Conservation (phyloP, 495 filamentous ascomycete species). For the Trichocladium uniseriatum region DNA sequence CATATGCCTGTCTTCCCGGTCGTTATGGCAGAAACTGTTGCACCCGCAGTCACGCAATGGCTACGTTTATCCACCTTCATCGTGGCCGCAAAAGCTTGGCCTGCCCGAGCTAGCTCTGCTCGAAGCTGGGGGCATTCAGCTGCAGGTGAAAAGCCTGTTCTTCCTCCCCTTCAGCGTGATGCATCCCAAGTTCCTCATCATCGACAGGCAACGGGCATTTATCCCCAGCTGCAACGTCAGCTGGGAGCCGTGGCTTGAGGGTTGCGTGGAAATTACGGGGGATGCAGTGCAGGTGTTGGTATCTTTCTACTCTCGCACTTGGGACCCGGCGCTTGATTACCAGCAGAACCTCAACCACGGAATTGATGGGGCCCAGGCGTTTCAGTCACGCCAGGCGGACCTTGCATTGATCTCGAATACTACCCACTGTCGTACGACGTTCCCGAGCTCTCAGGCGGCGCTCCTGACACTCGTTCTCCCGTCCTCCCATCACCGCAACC, state of each 20-base stretch:
- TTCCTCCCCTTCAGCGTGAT: slow-evolving; percentile 65
- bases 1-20: slow-evolving; percentile 54
- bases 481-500: slow-evolving; percentile 58
- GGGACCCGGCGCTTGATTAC: slow-evolving; percentile 29
- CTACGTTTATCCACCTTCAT: slow-evolving; percentile 44
- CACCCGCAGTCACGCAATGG: slow-evolving; percentile 50
- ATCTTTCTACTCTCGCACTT: slow-evolving; percentile 51
- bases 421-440: slow-evolving; percentile 6
- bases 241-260: slow-evolving; percentile 69
- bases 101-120: slow-evolving; percentile 47
- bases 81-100: slow-evolving; percentile 49
- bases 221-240: slow-evolving; percentile 67
- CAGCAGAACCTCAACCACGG: background rate
- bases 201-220: slow-evolving; percentile 52
- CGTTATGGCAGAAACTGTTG: slow-evolving; percentile 58
- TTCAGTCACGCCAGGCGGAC: slow-evolving; percentile 4
- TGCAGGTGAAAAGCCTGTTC: slow-evolving; percentile 62
- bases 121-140: slow-evolving; percentile 42
- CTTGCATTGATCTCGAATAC: slow-evolving; percentile 10
- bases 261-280: slow-evolving; percentile 52
- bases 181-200: slow-evolving; percentile 66
- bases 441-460: background rate
- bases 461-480: slow-evolving; percentile 52
- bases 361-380: background rate
- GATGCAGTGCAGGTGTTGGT: slow-evolving; percentile 45